A percentile compares a stretch with the other conserved stretches of the same genome.
Evolutionary conservation across 495 filamentous ascomycete species (phyloP).

Genomic region (Mytilinidion resinicola): DNA sequence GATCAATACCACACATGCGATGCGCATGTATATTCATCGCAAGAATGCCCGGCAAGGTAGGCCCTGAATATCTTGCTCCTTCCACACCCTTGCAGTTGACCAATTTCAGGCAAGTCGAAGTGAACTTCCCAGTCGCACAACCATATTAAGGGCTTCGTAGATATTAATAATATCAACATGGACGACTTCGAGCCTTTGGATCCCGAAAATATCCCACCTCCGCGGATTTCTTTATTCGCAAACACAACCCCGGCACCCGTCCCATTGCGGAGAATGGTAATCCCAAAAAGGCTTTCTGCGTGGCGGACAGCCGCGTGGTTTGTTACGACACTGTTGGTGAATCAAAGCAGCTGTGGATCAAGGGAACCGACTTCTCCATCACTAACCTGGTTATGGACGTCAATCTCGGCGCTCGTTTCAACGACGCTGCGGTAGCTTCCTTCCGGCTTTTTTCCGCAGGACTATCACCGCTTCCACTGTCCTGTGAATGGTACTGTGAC

Average conservation of each 20-base stretch:
- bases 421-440: constrained; percentile 40
- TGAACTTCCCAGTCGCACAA: no score
- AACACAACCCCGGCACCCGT: constrained; percentile 34
- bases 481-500: constrained; percentile 30
- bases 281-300: constrained; percentile 31
- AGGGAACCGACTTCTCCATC: constrained; percentile 40
- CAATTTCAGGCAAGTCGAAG: no score
- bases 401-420: constrained; percentile 33
- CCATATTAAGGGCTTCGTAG: constrained; percentile 36
- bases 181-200: constrained; percentile 34
- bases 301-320: constrained; percentile 41
- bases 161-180: constrained; percentile 40
- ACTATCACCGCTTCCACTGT: constrained; percentile 47
- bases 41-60: no score
- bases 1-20: constrained; percentile 36
- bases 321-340: constrained; percentile 36
- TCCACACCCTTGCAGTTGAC: no score
- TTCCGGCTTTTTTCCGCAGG: constrained; percentile 40
- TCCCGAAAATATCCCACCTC: constrained; percentile 29
- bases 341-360: constrained; percentile 44
- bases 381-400: constrained; percentile 36
- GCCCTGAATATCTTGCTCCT: no score
- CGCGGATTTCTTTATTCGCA: constrained; percentile 45
- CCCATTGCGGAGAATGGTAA: constrained; percentile 37
- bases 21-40: constrained; percentile 37